phyloP scores from a whole-genome alignment of 164 flowering plant species.

The Magnolia changhungtana region DNA sequence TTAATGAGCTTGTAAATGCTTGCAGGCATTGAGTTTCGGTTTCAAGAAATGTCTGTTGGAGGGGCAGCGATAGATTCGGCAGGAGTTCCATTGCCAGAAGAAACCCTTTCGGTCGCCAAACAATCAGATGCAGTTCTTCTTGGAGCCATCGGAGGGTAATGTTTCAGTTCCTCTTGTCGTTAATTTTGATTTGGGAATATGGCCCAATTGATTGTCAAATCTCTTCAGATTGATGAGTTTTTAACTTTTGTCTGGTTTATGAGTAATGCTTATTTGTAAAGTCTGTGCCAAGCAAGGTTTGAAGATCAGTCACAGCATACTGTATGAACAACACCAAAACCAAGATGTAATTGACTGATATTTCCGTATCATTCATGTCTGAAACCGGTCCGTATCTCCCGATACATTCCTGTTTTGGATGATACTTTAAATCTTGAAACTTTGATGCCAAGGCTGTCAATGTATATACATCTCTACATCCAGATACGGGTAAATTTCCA shows the following conservation, averaged over 20 bases:
- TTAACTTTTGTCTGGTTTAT: not conserved
- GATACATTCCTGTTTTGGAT: not conserved
- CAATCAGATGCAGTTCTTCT: conserved; percentile 90
- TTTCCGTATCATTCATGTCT: not conserved
- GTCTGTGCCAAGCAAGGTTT: not conserved
- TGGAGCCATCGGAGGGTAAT: conserved; percentile 97
- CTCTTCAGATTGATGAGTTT: not conserved
- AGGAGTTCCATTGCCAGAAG: conserved; percentile 94
- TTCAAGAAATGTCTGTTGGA: conserved; percentile 83
- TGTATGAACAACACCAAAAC: not conserved
- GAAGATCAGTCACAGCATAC: not conserved
- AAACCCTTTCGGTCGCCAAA: conserved; percentile 74
- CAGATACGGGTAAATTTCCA: not conserved
- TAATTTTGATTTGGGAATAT: not conserved
- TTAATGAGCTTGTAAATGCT: not conserved
- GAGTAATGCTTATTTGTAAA: not conserved
- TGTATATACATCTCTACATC: not conserved
- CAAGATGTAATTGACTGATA: not conserved
- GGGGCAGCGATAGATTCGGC: conserved; percentile 83
- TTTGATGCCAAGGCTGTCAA: no score
- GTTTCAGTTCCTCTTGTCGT: not conserved
- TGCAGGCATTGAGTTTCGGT: conserved; percentile 67
- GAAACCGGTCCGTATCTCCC: not conserved
- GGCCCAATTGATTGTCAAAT: not conserved
- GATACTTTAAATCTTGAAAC: no score